Base-by-base conservation (phyloP, 352 stramenopile species). In the Salisapilia sapeloensis region DNA sequence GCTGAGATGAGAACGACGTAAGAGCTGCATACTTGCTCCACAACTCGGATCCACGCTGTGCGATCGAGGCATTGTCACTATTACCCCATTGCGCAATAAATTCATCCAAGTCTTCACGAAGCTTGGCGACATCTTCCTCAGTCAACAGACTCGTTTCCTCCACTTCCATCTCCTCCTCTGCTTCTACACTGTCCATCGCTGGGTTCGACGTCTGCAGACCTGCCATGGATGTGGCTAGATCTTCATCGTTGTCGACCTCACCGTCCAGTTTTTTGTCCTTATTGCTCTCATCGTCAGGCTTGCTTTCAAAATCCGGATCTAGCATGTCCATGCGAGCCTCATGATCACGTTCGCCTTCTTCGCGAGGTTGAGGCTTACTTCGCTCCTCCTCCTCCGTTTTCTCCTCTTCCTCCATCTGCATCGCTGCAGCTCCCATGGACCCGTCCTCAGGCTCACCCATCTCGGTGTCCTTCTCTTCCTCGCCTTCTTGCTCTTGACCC, bases 1-100 rank as follows among this genome's bases (percentile, higher is more conserved):
- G 71, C 42, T 96, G 67, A 2, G 94, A 93, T 13, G 96, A 54
- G 20, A 74, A 76, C 26, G 81, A 65, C 12, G 93, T 98, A 25
- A 97, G 60, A 8, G 79, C 66, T 25, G 90, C 83, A 51, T 97
- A 95, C 42, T 84, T 80, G 24, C 72, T 65, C 92, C 92, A 99
- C 14, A 94, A 54, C 35, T 85, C 70, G 4, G 71, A 52, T 4
- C 76, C 74, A 8, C 56, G 53, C 18, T 53, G 34, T 6, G 57
- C 48, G n/a, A n/a, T n/a, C 25, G 72, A 36, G 5, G 53, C 46
- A 27, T 33, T 47, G 24, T 53, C 44, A 5, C 33, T 21, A 25
- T 60, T 57, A 7, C 58, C 76, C 57, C 64, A 87, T 16, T 58
- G 57, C 1, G 65, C 58, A 29, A 92, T 87, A 22, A 63, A 81